phyloP scores from a whole-genome alignment of 2,329 filamentous ascomycete genomes.

The Penicillium sp. region DNA sequence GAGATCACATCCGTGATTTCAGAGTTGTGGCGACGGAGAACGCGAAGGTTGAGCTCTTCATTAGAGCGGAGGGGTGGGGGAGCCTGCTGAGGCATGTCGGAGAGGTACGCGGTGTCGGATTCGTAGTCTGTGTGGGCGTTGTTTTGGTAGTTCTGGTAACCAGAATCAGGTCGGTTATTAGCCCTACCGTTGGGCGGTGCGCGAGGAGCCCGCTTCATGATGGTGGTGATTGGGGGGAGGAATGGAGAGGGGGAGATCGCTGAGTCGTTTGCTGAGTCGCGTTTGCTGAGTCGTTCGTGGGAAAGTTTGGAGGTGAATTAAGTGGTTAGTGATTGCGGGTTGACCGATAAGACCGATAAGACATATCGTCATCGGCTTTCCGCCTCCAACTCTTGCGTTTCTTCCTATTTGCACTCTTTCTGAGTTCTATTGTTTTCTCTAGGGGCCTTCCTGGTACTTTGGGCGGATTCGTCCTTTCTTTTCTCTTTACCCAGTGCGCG shows the following conservation, averaged over 20 bases:
- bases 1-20: constrained; percentile 71
- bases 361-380: not conserved
- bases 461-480: not conserved
- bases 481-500: not conserved
- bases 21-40: constrained; percentile 79
- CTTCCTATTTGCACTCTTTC: not conserved
- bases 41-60: constrained; percentile 82
- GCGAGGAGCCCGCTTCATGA: constrained; percentile 10
- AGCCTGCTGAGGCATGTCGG: constrained; percentile 36
- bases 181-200: too few relatives aligned
- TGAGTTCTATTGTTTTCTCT: not conserved
- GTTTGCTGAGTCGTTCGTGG: too few relatives aligned
- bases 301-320: not conserved
- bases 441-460: not conserved
- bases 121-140: constrained; percentile 59
- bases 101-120: constrained; percentile 60
- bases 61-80: constrained; percentile 64
- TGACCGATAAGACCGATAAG: not conserved
- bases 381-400: not conserved
- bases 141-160: constrained; percentile 23
- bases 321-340: not conserved
- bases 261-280: not conserved
- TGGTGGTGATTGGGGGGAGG: constrained; percentile 17
- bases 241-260: not conserved
- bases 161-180: not conserved